A percentile compares a stretch with the other conserved stretches of the same genome.
These are phyloP conservation scores for Ampelomyces quisqualis DNA, from an alignment of 2,329 filamentous ascomycete genomes.

Conservation along the genomic window DNA sequence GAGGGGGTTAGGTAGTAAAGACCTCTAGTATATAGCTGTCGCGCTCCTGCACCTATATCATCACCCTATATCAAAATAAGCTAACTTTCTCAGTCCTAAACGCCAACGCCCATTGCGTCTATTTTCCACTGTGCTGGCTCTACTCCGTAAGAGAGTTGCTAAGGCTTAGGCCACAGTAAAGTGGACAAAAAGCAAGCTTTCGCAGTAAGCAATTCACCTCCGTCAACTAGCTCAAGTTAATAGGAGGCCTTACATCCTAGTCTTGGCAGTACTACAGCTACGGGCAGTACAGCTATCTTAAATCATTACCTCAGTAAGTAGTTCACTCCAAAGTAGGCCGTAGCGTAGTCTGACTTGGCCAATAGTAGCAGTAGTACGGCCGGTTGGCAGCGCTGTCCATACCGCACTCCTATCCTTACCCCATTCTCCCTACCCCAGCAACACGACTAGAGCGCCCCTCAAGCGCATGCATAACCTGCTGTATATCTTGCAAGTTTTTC, in stretches of 20 bases:
- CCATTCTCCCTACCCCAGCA: constrained; percentile 25
- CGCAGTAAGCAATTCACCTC: not conserved
- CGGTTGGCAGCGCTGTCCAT: not conserved
- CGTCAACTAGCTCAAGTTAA: not conserved
- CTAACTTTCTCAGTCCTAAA: too few species aligned
- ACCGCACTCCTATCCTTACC: too few species aligned
- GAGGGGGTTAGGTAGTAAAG: too few species aligned
- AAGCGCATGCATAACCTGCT: constrained; percentile 12
- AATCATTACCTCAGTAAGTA: not conserved
- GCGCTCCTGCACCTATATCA: too few species aligned
- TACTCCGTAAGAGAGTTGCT: too few species aligned
- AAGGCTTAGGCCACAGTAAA: not conserved
- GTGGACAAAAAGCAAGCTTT: not conserved
- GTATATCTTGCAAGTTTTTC: constrained; percentile 21
- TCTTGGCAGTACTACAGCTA: not conserved
- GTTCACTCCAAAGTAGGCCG: not conserved
- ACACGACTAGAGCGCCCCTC: constrained; percentile 25
- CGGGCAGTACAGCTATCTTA: not conserved
- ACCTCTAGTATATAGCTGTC: too few species aligned
- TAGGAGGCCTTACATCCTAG: not conserved
- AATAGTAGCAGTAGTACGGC: not conserved
- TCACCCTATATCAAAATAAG: too few species aligned
- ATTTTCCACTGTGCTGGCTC: too few species aligned
- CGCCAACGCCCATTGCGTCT: too few species aligned
- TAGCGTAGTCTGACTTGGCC: not conserved